These are phyloP conservation scores for Diutina siamensis DNA, from an alignment of 1,139 yeast species.

Conservation along the genomic window DNA sequence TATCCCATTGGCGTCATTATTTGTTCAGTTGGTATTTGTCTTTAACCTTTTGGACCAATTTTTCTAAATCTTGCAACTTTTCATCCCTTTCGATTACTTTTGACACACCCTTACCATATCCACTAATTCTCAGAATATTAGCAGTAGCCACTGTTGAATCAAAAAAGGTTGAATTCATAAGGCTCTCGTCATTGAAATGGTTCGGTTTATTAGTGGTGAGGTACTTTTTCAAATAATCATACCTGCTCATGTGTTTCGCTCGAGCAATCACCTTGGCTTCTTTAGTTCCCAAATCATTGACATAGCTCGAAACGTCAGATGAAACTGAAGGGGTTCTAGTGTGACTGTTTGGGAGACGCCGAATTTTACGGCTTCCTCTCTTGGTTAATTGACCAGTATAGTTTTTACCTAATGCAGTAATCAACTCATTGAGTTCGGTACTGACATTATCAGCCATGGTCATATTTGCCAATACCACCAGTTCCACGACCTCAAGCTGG, in stretches of 20 bases:
- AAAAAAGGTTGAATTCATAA: neutral
- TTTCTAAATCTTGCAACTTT: neutral
- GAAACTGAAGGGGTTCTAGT: neutral
- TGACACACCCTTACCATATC: neutral
- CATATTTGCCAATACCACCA: neutral
- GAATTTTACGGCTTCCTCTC: neutral
- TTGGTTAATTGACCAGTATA: neutral
- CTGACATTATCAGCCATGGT: neutral
- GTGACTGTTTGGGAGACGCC: neutral
- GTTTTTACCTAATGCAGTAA: neutral
- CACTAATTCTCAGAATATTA: neutral
- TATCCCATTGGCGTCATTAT: neutral
- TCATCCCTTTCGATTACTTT: neutral
- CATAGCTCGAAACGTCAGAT: neutral
- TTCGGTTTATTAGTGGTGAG: neutral
- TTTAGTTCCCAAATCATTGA: neutral
- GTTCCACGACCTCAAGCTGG: neutral
- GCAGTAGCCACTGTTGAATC: neutral
- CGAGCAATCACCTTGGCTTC: neutral
- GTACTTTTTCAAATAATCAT: neutral
- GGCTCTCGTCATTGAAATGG: neutral
- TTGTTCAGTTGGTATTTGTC: neutral
- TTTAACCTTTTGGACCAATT: neutral
- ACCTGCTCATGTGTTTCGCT: neutral
- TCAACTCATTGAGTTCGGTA: neutral